phyloP scores from a whole-genome alignment of 805 yeast genomes.

The Debaryomyces tyrocola region DNA sequence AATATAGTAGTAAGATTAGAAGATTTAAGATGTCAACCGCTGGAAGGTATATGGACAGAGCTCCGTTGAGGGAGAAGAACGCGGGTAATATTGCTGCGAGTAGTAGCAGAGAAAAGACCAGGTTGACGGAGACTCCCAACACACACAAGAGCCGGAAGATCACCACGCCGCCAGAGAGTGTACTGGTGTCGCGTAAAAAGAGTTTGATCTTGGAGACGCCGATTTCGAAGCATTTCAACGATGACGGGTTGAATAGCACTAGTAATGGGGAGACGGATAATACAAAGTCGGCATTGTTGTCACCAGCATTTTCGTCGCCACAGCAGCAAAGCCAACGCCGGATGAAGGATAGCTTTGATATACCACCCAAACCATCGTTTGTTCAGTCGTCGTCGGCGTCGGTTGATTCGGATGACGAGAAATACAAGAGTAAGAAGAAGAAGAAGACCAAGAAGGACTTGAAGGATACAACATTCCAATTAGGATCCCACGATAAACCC shows the following conservation, averaged over 20 bases:
- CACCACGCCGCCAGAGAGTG: constrained; percentile 39
- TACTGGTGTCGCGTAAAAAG: constrained; percentile 13
- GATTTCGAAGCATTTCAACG: constrained; percentile 5
- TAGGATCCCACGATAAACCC: constrained; percentile 69
- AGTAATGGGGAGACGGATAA: constrained; percentile 5
- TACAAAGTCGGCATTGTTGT: constrained; percentile 23
- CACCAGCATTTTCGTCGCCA: constrained; percentile 52
- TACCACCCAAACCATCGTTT: constrained; percentile 13
- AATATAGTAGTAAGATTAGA: background rate
- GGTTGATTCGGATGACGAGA: constrained; percentile 8
- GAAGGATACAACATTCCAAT: constrained; percentile 39
- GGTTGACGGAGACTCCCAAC: constrained; percentile 25
- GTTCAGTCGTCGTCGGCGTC: constrained; percentile 11
- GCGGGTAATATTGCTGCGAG: constrained; percentile 4
- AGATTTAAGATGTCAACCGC: background rate
- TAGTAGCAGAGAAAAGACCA: background rate
- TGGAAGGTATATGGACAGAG: constrained; percentile 1
- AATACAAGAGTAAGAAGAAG: constrained; percentile 37
- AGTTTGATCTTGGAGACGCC: constrained; percentile 9
- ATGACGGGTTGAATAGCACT: constrained; percentile 3
- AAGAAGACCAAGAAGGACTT: constrained; percentile 28
- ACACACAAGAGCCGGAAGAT: constrained; percentile 22
- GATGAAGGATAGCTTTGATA: background rate
- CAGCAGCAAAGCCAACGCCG: constrained; percentile 20
- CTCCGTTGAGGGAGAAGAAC: constrained; percentile 1